Percentiles rank a stretch among this genome's conserved stretches.
These are phyloP conservation scores for Leccinum glutinopallens DNA, from an alignment of 1,284 basidiomycete species.

Conservation along the genomic window DNA sequence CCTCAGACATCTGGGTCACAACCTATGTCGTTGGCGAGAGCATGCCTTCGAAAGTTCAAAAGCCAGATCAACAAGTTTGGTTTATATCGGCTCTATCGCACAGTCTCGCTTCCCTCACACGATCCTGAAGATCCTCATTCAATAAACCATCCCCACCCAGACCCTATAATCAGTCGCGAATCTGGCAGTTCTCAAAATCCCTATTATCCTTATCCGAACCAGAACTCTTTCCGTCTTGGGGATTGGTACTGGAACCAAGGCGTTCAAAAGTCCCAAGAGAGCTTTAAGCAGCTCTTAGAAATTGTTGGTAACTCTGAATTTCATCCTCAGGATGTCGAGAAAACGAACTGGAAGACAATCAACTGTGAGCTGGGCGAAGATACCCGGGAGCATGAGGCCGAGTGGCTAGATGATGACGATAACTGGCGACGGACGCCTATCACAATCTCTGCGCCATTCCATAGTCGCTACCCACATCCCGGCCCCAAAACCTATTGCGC, in stretches of 20 bases:
- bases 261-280: not conserved
- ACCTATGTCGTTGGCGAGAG: not conserved
- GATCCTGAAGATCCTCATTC: not conserved
- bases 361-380: not conserved
- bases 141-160: not conserved
- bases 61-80: not conserved
- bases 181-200: not conserved
- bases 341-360: not conserved
- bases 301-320: not conserved
- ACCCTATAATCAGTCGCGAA: not conserved
- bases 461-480: not conserved
- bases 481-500: not conserved
- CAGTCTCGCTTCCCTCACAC: not conserved
- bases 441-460: not conserved
- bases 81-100: not conserved
- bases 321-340: not conserved
- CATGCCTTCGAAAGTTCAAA: not conserved
- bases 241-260: not conserved
- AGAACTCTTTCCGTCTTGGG: not conserved
- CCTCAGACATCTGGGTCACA: not conserved
- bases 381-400: not conserved
- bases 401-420: not conserved
- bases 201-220: not conserved
- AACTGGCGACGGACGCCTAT: slow-evolving; percentile 1
- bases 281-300: not conserved